Evolutionary conservation across 257 asterid species (phyloP), one percentile per base, ranked within the genome.

Genomic region (Plectranthus barbatus): DNA sequence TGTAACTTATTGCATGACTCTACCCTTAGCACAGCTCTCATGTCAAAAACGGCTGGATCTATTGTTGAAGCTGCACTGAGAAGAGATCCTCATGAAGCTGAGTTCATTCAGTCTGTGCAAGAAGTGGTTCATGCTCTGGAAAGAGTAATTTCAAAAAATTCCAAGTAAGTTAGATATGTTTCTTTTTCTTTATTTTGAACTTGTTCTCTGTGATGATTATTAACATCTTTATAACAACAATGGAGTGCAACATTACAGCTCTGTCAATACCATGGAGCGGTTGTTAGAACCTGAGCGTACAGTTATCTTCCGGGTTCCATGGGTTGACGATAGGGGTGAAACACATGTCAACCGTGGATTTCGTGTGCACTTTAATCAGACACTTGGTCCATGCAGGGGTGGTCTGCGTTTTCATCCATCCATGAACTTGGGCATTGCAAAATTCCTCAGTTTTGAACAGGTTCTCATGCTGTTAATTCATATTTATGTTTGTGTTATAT

Each of bases 11-110:
- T 46, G 73, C 64, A 53, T 68, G 69, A 66, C 52, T 74, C 71
- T 70, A 77, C 66, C 79, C 67, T 69, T 64, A 70, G 75, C 67
- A 76, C 83, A 92, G 99, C 87, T 67, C 91, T 89, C 52, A 89
- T 92, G 97, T 92, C 99, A 45, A 92, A 92, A 79, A 85, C 97
- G 34, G 97, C 99, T 81, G 97, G 97, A 85, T 86, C 99, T 26
- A 92, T 92, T 64, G 94, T 92, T 78, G 99, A 92, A 80, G 95
- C 97, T 53, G 97, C 82, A 62, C 52, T 92, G 80, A 86, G 88
- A 77, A 89, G 97, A 83, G 97, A 92, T 80, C 99, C 99, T 56
- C 84, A 86, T 71, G 99, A 92, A 80, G 73, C 74, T 48, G 99
- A 92, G 83, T 92, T 89, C 76, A 77, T 89, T 68, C 99, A 92